Evolutionary conservation across 495 filamentous ascomycete genomes (phyloP).

Genomic region (Penicillium lividum): DNA sequence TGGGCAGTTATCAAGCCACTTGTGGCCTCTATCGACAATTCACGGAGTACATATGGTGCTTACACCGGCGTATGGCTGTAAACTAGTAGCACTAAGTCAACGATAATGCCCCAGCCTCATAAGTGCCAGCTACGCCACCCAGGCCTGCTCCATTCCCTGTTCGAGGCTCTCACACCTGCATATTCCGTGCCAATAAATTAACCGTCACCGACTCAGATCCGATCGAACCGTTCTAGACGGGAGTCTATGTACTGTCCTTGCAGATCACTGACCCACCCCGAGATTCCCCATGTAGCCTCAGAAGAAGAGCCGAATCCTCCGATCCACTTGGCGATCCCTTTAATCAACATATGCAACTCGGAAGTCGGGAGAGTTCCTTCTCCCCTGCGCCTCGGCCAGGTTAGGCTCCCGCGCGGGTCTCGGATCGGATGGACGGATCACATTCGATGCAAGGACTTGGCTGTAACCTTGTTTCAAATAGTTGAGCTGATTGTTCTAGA

Average conservation of each 20-base stretch:
- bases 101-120: too few relatives aligned
- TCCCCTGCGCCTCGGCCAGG: neutral
- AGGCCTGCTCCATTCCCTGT: too few relatives aligned
- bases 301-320: neutral
- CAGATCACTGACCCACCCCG: neutral
- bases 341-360: neutral
- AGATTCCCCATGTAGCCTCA: neutral
- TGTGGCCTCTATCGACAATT: too few relatives aligned
- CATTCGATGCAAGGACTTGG: neutral
- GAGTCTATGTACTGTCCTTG: neutral
- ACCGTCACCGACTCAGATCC: too few relatives aligned
- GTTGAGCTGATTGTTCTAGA: slow-evolving; percentile 1
- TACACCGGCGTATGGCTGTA: too few relatives aligned
- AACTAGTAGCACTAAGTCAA: too few relatives aligned
- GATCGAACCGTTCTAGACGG: too few relatives aligned
- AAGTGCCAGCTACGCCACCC: too few relatives aligned
- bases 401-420: neutral
- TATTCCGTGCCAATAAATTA: too few relatives aligned
- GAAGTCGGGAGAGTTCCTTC: neutral
- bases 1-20: too few relatives aligned
- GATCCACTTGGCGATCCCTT: neutral
- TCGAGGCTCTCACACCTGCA: too few relatives aligned
- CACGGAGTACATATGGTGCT: too few relatives aligned
- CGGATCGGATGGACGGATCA: slow-evolving; percentile 3
- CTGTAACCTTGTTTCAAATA: neutral